phyloP scores from a whole-genome alignment of 1,284 basidiomycete species.

The Leccinum subrobustum region DNA sequence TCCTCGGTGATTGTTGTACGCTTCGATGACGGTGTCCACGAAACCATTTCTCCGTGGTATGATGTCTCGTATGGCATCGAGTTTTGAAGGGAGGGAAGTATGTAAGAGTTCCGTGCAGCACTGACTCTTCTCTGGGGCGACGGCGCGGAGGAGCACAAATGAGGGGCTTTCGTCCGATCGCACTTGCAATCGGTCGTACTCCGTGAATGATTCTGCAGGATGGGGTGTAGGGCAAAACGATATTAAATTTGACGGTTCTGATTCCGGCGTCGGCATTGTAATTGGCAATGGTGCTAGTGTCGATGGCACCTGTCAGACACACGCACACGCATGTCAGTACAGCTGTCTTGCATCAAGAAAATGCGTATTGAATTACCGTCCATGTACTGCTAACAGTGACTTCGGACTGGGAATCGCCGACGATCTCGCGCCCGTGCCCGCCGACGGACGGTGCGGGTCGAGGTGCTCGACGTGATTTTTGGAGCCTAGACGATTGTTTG shows the following conservation, averaged over 20 bases:
- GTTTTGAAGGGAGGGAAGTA: constrained; percentile 25
- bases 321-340: background rate
- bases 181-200: constrained; percentile 30
- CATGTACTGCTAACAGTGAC: constrained; percentile 8
- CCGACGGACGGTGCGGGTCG: background rate
- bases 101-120: constrained; percentile 25
- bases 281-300: background rate
- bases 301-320: constrained; percentile 8
- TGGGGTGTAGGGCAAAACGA: constrained; percentile 28
- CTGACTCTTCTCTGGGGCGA: constrained; percentile 21
- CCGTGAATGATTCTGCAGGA: constrained; percentile 30
- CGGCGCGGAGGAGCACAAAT: constrained; percentile 21
- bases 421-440: background rate
- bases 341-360: background rate
- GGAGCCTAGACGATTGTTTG: constrained; percentile 14
- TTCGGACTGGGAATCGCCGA: constrained; percentile 10
- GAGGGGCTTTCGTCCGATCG: constrained; percentile 21
- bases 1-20: constrained; percentile 40
- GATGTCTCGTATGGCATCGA: constrained; percentile 27
- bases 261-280: background rate
- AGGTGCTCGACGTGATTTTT: constrained; percentile 19
- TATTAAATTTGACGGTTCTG: constrained; percentile 6
- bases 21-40: constrained; percentile 37
- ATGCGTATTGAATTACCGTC: constrained; percentile 16
- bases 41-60: constrained; percentile 36